A percentile compares a stretch with the other conserved stretches of the same genome.
Conservation (phyloP, 2,329 filamentous ascomycete species). For the Aspergillus udagawae region DNA sequence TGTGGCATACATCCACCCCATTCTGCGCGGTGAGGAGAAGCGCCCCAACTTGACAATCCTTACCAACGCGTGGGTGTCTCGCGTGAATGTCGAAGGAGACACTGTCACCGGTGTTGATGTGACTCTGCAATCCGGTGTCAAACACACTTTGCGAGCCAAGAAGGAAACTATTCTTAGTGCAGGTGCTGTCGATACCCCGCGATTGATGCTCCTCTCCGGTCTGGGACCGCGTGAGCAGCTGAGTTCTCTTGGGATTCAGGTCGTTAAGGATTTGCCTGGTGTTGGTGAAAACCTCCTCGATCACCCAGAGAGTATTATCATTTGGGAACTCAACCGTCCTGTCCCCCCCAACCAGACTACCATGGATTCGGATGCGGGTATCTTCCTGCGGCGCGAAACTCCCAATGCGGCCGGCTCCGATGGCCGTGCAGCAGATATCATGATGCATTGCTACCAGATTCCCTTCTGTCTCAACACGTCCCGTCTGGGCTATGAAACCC, state of each 20-base stretch:
- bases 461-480: constrained; percentile 84
- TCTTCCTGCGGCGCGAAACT: constrained; percentile 77
- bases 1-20: constrained; percentile 89
- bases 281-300: constrained; percentile 63
- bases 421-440: constrained; percentile 74
- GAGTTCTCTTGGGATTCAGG: constrained; percentile 51
- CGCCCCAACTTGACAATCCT: constrained; percentile 80
- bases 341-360: constrained; percentile 77
- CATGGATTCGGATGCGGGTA: constrained; percentile 85
- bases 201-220: constrained; percentile 55
- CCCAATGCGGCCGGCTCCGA: constrained; percentile 66
- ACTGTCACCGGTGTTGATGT: constrained; percentile 71
- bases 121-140: constrained; percentile 58
- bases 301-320: constrained; percentile 63
- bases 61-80: constrained; percentile 83
- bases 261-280: constrained; percentile 58
- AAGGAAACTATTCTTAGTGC: constrained; percentile 76
- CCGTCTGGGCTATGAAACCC: constrained; percentile 69
- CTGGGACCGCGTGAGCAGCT: constrained; percentile 52
- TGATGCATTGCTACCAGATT: constrained; percentile 98
- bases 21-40: constrained; percentile 76
- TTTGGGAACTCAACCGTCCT: constrained; percentile 76
- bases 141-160: constrained; percentile 56
- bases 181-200: constrained; percentile 76
- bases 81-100: constrained; percentile 67